phyloP scores from a whole-genome alignment of 2,329 filamentous ascomycete genomes.

The Colletotrichum neosansevieriae region DNA sequence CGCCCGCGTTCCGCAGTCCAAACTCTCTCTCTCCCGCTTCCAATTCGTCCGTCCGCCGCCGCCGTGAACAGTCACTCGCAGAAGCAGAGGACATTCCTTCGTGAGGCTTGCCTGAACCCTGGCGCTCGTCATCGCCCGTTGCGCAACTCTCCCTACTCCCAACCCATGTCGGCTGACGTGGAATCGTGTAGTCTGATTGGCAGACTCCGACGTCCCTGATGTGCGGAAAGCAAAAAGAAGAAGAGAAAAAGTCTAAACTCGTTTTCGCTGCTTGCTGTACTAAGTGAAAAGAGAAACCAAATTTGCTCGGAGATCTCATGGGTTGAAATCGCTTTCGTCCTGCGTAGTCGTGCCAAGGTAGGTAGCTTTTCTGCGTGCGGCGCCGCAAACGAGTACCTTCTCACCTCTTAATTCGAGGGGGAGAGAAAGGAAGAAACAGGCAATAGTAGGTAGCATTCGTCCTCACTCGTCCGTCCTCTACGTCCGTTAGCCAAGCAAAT shows the following conservation, averaged over 20 bases:
- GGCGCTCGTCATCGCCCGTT: slow-evolving; percentile 1
- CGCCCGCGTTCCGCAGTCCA: slow-evolving; percentile 1
- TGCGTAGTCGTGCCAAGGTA: too few relatives aligned
- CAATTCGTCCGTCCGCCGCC: not conserved
- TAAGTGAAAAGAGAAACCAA: too few relatives aligned
- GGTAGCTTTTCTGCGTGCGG: too few relatives aligned
- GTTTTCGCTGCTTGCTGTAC: too few relatives aligned
- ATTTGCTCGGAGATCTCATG: too few relatives aligned
- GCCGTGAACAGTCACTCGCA: too few relatives aligned
- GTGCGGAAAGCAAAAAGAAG: not conserved
- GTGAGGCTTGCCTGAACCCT: not conserved
- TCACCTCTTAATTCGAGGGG: too few relatives aligned
- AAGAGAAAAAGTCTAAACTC: too few relatives aligned
- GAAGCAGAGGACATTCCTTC: too few relatives aligned
- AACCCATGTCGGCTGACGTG: not conserved
- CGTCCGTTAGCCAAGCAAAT: slow-evolving; percentile 7
- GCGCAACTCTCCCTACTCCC: not conserved
- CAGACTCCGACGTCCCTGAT: not conserved
- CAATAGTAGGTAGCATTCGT: not conserved
- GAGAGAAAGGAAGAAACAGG: not conserved
- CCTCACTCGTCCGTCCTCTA: not conserved
- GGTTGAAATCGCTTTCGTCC: too few relatives aligned
- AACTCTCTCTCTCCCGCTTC: not conserved
- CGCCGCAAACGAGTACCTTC: too few relatives aligned
- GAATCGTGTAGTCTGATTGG: not conserved